Evolutionary conservation across 176 grass and related monocot species (phyloP).

Genomic region (Eremochloa ophiuroides): DNA sequence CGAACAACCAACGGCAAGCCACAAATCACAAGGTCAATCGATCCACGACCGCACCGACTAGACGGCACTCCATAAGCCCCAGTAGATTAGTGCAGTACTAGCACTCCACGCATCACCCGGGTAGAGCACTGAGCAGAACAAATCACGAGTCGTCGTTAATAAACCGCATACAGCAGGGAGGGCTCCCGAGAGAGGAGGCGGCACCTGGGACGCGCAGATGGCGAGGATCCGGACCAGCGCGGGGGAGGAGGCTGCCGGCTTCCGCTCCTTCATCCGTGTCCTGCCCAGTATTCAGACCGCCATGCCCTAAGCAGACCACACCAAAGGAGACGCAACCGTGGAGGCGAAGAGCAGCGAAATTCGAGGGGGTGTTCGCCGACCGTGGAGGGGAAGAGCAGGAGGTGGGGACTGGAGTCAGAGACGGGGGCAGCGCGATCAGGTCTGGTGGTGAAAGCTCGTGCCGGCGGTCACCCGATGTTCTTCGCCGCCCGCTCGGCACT

Average conservation of each 20-base stretch:
- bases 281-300: slow-evolving; percentile 25
- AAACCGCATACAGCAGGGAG: not conserved
- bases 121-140: not conserved
- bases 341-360: not conserved
- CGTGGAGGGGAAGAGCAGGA: not conserved
- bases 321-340: not conserved
- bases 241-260: slow-evolving; percentile 18
- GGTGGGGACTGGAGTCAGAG: not conserved
- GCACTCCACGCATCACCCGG: not conserved
- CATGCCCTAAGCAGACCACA: not conserved
- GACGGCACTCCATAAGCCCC: not conserved
- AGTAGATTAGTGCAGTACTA: not conserved
- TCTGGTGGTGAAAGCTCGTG: not conserved
- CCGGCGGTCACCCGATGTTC: not conserved
- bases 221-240: slow-evolving; percentile 43
- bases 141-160: not conserved
- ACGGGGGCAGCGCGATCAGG: not conserved
- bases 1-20: not conserved
- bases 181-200: not conserved
- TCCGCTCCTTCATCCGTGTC: slow-evolving; percentile 53
- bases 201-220: slow-evolving; percentile 57
- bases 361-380: not conserved
- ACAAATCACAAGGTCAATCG: not conserved
- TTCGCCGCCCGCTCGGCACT: no score
- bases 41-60: not conserved